Evolutionary conservation across 768 basidiomycete species (phyloP).

Genomic region (Obba rivulosa): DNA sequence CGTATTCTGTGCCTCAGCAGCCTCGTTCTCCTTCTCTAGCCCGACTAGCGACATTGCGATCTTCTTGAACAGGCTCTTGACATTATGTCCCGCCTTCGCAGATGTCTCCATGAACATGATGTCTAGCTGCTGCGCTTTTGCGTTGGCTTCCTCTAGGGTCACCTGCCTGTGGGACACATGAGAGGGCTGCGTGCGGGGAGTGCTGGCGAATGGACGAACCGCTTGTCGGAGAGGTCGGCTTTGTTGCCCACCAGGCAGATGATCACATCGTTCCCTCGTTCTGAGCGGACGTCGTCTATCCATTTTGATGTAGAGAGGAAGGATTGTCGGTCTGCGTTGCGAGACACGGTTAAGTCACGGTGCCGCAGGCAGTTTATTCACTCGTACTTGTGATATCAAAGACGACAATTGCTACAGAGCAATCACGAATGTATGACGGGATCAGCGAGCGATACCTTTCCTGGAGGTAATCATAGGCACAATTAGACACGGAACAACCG

Average conservation of each 20-base stretch:
- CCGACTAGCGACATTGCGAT: conserved; percentile 98
- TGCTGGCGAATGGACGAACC: conserved; percentile 40
- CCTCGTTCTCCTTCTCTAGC: conserved; percentile 78
- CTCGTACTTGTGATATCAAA: conserved; percentile 96
- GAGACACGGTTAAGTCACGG: no score
- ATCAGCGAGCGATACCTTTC: conserved; percentile 97
- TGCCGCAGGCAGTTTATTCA: no score
- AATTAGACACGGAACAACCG: not conserved
- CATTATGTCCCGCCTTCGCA: conserved; percentile 98
- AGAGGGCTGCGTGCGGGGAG: not conserved
- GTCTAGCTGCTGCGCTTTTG: conserved; percentile 81
- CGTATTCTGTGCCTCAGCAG: conserved; percentile 38
- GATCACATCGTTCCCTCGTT: conserved; percentile 96
- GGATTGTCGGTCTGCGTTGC: conserved; percentile 83
- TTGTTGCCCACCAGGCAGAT: conserved; percentile 99
- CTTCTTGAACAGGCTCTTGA: conserved; percentile 98
- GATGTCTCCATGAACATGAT: conserved; percentile 99
- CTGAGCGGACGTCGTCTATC: conserved; percentile 98
- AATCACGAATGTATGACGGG: conserved; percentile 98
- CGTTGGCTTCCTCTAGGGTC: conserved; percentile 95
- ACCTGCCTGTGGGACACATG: conserved; percentile 69
- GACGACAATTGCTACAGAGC: conserved; percentile 97
- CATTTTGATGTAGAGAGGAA: conserved; percentile 98
- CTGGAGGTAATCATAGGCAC: conserved; percentile 34
- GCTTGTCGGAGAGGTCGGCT: conserved; percentile 97